phyloP scores from a whole-genome alignment of 2,329 filamentous ascomycete genomes.

The Trichoderma citrinoviride region DNA sequence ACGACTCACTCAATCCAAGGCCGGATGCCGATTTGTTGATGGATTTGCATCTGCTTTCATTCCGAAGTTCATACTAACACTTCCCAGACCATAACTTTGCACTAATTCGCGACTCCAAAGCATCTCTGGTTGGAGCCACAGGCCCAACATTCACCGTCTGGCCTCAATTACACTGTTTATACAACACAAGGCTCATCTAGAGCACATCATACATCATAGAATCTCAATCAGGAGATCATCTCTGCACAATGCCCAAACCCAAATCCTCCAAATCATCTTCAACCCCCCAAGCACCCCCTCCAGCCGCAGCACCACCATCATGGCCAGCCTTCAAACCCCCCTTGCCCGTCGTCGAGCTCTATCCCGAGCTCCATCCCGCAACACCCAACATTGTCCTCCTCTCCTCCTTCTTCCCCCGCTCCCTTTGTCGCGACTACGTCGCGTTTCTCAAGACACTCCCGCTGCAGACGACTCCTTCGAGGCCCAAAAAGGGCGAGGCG shows the following conservation, averaged over 20 bases:
- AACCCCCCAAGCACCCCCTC: slow-evolving; percentile 2
- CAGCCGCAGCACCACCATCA: slow-evolving; percentile 39
- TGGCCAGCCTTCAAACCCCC: slow-evolving; percentile 73
- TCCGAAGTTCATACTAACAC: not conserved
- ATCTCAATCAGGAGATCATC: not conserved
- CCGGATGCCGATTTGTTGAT: not conserved
- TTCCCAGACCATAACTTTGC: not conserved
- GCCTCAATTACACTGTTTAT: not conserved
- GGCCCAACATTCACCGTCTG: not conserved
- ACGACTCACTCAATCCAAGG: not conserved
- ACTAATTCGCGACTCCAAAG: not conserved
- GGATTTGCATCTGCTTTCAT: too few species aligned
- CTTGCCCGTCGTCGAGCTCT: slow-evolving; percentile 63
- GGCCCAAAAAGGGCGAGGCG: slow-evolving; percentile 76
- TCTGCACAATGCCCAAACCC: slow-evolving; percentile 34
- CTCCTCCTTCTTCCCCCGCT: slow-evolving; percentile 69
- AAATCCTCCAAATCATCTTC: slow-evolving; percentile 32
- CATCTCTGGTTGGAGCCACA: not conserved
- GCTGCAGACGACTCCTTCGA: slow-evolving; percentile 72
- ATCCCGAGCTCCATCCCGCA: slow-evolving; percentile 51
- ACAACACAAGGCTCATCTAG: not conserved
- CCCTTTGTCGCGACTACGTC: slow-evolving; percentile 73
- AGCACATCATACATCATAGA: not conserved
- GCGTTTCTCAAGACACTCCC: slow-evolving; percentile 68
- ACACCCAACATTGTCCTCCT: slow-evolving; percentile 68